phyloP scores from a whole-genome alignment of 169 alveolate genomes.

The Perkinsus olseni region DNA sequence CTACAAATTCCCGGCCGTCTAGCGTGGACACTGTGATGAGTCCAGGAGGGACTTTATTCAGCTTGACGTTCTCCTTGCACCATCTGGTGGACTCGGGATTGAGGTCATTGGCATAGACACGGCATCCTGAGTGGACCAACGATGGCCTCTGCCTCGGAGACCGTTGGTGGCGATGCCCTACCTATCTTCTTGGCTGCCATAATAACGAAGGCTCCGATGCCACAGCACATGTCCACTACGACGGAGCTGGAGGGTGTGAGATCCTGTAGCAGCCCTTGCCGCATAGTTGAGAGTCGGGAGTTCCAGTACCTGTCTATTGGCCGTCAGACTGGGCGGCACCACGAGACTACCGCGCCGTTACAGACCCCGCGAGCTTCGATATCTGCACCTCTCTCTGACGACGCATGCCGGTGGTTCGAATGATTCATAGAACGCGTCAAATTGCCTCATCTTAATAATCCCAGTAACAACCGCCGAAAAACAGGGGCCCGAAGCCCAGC shows the following conservation, averaged over 20 bases:
- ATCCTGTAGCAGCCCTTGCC: neutral
- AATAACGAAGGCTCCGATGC: neutral
- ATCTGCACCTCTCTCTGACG: no score
- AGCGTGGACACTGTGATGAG: neutral
- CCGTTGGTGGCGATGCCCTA: no score
- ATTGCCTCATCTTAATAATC: no score
- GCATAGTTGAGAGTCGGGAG: neutral
- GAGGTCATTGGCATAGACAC: constrained; percentile 74
- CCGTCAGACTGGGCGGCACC: no score
- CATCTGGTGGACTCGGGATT: constrained; percentile 63
- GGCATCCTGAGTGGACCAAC: constrained; percentile 45
- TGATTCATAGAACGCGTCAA: no score
- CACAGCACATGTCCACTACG: constrained; percentile 10
- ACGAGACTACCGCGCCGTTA: no score
- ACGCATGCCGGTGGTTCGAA: no score
- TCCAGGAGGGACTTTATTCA: constrained; percentile 35
- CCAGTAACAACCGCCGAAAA: no score
- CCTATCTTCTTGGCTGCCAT: neutral
- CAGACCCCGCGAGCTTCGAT: no score
- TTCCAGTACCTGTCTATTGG: constrained; percentile 7
- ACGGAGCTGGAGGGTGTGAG: neutral
- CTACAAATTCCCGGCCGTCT: constrained; percentile 8
- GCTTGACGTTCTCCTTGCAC: constrained; percentile 55
- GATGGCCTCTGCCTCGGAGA: no score
- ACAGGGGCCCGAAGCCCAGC: no score